Conservation (phyloP, 352 stramenopile genomes). For the Aphanomyces stellatus region DNA sequence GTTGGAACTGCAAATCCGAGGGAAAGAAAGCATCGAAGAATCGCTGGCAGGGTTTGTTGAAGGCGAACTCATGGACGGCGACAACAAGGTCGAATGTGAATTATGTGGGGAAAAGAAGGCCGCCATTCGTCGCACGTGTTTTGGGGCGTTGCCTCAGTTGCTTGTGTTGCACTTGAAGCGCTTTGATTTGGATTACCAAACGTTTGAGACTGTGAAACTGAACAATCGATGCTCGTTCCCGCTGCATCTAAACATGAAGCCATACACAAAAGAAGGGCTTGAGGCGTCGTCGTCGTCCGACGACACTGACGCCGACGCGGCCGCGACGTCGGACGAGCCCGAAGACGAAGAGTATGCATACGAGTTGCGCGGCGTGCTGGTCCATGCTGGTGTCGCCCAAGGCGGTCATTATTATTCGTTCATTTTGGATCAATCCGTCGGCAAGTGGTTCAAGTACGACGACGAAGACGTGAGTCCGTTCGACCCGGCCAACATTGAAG, state of each 20-base stretch:
- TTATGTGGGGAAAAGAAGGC: slow-evolving; percentile 97
- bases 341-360: slow-evolving; percentile 94
- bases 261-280: slow-evolving; percentile 95
- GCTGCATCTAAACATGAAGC: slow-evolving; percentile 97
- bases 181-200: slow-evolving; percentile 99
- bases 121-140: slow-evolving; percentile 91
- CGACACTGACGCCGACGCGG: slow-evolving; percentile 43
- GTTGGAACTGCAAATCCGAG: slow-evolving; percentile 95
- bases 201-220: slow-evolving; percentile 99
- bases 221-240: slow-evolving; percentile 98
- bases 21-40: slow-evolving; percentile 97
- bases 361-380: slow-evolving; percentile 94
- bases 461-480: slow-evolving; percentile 98
- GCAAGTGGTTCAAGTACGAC: slow-evolving; percentile 99
- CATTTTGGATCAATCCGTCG: slow-evolving; percentile 80
- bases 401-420: slow-evolving; percentile 98
- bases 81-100: slow-evolving; percentile 98
- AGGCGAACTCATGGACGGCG: slow-evolving; percentile 98
- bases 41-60: slow-evolving; percentile 95
- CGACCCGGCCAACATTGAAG: slow-evolving; percentile 93
- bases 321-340: slow-evolving; percentile 22
- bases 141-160: slow-evolving; percentile 93
- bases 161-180: slow-evolving; percentile 98
- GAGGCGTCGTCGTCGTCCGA: slow-evolving; percentile 81
- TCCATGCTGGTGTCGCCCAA: slow-evolving; percentile 97